These are phyloP conservation scores for Thermomyces lanuginosus DNA, from an alignment of 2,329 filamentous ascomycete genomes.

Conservation along the genomic window DNA sequence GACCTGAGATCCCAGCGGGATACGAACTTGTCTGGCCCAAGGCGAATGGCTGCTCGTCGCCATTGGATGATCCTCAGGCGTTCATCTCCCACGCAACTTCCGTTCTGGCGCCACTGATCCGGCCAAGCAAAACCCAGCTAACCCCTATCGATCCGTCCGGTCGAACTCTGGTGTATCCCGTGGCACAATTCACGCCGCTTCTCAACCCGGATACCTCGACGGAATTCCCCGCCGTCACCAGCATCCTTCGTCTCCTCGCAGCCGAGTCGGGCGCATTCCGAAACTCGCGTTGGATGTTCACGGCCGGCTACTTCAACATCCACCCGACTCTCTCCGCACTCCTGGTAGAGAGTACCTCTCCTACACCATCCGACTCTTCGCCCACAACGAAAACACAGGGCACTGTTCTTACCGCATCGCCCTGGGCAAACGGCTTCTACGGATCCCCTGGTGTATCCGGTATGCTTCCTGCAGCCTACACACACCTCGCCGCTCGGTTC, in stretches of 20 bases:
- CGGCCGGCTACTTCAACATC: constrained; percentile 96
- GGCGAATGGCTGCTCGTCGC: constrained; percentile 57
- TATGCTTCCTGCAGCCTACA: constrained; percentile 82
- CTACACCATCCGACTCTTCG: constrained; percentile 11
- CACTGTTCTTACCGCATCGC: constrained; percentile 80
- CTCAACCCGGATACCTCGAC: constrained; percentile 67
- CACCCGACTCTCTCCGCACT: constrained; percentile 67
- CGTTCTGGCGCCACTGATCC: constrained; percentile 50
- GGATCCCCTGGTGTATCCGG: constrained; percentile 74
- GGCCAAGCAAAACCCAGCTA: constrained; percentile 27
- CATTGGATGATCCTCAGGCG: constrained; percentile 49
- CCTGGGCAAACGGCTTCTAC: constrained; percentile 91
- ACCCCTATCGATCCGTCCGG: constrained; percentile 19
- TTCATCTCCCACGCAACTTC: constrained; percentile 56
- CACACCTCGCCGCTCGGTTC: constrained; percentile 69
- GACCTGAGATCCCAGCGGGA: constrained; percentile 24
- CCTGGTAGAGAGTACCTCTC: constrained; percentile 51
- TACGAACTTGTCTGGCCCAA: constrained; percentile 56
- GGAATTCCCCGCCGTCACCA: constrained; percentile 66
- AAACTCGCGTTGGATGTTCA: constrained; percentile 80
- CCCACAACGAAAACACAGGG: constrained; percentile 35
- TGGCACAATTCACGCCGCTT: constrained; percentile 76
- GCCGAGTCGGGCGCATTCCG: constrained; percentile 42
- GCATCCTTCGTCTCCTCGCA: constrained; percentile 54
- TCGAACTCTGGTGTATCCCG: constrained; percentile 67